These are phyloP conservation scores for Diaporthe destruens DNA, from an alignment of 2,329 filamentous ascomycete species.

Conservation along the genomic window DNA sequence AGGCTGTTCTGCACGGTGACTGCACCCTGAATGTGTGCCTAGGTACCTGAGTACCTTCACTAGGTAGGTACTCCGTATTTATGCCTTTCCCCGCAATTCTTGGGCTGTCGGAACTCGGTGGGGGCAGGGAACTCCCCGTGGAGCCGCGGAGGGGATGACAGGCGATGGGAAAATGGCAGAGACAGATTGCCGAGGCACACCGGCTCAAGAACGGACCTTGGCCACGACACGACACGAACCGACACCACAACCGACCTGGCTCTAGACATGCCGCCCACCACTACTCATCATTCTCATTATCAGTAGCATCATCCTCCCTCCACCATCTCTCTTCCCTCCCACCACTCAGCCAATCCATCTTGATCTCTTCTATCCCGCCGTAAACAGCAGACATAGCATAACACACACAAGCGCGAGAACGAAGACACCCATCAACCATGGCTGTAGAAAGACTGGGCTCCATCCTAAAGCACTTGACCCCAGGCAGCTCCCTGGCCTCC, in stretches of 20 bases:
- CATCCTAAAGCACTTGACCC: constrained; percentile 87
- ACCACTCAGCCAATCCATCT: not conserved
- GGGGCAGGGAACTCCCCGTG: constrained; percentile 15
- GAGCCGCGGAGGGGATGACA: constrained; percentile 10
- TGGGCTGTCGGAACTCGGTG: constrained; percentile 2
- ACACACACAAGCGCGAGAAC: too few species aligned
- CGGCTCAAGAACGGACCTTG: constrained; percentile 27
- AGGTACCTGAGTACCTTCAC: too few species aligned
- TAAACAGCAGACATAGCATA: not conserved
- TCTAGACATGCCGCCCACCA: constrained; percentile 27
- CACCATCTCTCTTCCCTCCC: not conserved
- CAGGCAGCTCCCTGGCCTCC: constrained; percentile 76
- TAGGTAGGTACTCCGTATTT: too few species aligned
- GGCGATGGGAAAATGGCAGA: constrained; percentile 20
- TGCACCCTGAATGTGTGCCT: too few species aligned
- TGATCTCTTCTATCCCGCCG: not conserved
- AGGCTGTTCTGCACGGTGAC: not conserved
- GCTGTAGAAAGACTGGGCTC: constrained; percentile 87
- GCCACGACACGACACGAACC: constrained; percentile 33
- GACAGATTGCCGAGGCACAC: constrained; percentile 33
- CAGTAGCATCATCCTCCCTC: not conserved
- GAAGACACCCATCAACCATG: constrained; percentile 64
- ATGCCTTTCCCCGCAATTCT: constrained; percentile 21
- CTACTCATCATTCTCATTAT: not conserved
- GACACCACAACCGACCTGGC: constrained; percentile 24